Evolutionary conservation across 1,139 yeast species (phyloP), one percentile per base, ranked within the genome.

Genomic region (Blastobotrys buckinghamii): DNA sequence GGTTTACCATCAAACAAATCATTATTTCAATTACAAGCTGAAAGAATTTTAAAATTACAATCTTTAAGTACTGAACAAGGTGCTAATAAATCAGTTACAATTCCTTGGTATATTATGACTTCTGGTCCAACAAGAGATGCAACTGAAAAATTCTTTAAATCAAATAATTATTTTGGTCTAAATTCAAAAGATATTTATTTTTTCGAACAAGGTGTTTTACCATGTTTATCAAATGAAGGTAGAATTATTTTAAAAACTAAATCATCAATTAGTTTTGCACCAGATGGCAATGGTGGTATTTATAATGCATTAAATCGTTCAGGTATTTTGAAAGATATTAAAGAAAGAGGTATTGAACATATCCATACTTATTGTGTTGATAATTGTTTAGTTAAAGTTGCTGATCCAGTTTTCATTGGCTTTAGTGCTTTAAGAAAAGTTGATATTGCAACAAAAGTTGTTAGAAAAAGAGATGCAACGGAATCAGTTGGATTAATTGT

Each of bases 231-330:
- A 59, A 61, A 72, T 45, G 78, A 78, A 32, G 98, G 97, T 33
- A 78, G 83, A 62, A 78, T 94, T 58, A 74, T 90, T 51, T 61
- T 89, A 60, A 80, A 79, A 53, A 65, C 78, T 7, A 71, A 76
- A 45, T 62, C 70, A 42, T 69, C 74, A 42, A 76, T 87, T 42
- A 82, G 90, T 34, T 86, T 86, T 59, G 87, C 97, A 12, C 98
- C 99, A 1, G 97, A 94, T 66, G 99, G 99, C 1, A 94, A 94
- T 65, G 99, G 99, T 50, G 99, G 99, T 1, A 73, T 94, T 50
- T 94, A 94, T 71, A 83, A 81, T 62, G 97, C 97, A 2, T 75
- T 94, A 39, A 70, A 72, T 57, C 76, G 77, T 37, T 78, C 83
- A 55, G 78, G 80, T 1, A 73, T 90, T 22, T 63, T 92, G 44